Evolutionary conservation across 2,329 filamentous ascomycete species (phyloP).

Genomic region (Madurella mycetomatis): DNA sequence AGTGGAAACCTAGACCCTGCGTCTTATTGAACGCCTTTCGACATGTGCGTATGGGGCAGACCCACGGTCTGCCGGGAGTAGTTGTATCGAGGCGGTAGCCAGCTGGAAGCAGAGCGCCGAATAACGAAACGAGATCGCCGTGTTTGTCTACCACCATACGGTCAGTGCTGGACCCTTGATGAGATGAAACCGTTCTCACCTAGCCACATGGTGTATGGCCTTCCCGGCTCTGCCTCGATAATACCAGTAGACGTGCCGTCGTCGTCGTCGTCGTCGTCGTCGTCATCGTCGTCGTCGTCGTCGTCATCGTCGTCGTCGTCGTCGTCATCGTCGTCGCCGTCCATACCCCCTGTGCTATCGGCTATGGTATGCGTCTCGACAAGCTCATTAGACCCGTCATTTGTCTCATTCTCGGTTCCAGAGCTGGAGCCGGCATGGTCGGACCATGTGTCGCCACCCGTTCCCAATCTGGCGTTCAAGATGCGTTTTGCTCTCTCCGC

Average conservation of each 20-base stretch:
- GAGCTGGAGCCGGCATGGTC: too few species aligned
- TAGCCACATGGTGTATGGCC: constrained; percentile 23
- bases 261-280: too few species aligned
- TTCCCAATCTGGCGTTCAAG: neutral
- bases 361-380: neutral
- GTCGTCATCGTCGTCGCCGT: too few species aligned
- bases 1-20: constrained; percentile 22
- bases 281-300: too few species aligned
- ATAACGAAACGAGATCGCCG: constrained; percentile 4
- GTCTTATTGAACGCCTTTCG: constrained; percentile 12
- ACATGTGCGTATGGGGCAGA: constrained; percentile 25
- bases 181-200: constrained; percentile 3
- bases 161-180: neutral
- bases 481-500: constrained; percentile 10
- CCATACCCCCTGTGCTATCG: neutral
- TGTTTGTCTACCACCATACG: constrained; percentile 9
- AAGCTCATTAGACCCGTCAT: neutral
- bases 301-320: too few species aligned
- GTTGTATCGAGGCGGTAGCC: constrained; percentile 23
- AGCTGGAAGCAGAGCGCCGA: constrained; percentile 23
- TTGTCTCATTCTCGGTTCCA: too few species aligned
- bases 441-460: too few species aligned
- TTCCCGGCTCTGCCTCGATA: constrained; percentile 11
- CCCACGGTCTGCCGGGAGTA: constrained; percentile 21
- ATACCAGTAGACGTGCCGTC: too few species aligned